Conservation (phyloP, 2,329 filamentous ascomycete genomes). For the Aspergillus aculeatinus region DNA sequence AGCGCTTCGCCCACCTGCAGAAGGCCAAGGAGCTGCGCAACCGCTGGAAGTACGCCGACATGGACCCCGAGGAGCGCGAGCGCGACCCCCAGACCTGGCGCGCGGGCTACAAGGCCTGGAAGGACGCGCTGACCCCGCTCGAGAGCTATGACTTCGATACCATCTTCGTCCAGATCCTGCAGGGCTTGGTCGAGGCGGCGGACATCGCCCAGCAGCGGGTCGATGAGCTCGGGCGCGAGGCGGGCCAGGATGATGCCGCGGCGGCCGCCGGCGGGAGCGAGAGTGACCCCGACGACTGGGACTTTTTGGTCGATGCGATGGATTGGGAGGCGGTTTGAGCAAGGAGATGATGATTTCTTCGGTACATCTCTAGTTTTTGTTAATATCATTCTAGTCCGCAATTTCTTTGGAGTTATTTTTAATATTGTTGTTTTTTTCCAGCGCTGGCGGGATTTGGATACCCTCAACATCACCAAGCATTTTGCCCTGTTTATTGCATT, state of each 20-base stretch:
- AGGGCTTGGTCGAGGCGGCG: slow-evolving; percentile 60
- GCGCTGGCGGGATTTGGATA: no score
- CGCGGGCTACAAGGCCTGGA: slow-evolving; percentile 22
- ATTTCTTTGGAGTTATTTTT: no score
- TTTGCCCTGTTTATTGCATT: no score
- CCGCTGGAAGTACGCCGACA: slow-evolving; percentile 68
- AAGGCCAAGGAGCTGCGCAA: slow-evolving; percentile 70
- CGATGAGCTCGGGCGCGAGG: slow-evolving; percentile 14
- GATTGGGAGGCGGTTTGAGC: neutral
- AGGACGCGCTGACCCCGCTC: slow-evolving; percentile 41
- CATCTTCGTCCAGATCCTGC: slow-evolving; percentile 59
- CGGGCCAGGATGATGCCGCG: neutral
- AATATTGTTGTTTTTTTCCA: no score
- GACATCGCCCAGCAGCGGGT: slow-evolving; percentile 52
- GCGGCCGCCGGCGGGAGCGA: neutral
- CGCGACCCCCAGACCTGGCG: slow-evolving; percentile 13
- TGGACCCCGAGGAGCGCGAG: slow-evolving; percentile 33
- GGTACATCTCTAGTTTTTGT: no score
- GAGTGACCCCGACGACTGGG: neutral
- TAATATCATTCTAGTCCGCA: no score
- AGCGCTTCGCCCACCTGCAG: slow-evolving; percentile 59
- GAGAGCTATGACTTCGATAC: slow-evolving; percentile 61
- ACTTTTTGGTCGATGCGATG: neutral
- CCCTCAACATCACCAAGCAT: no score
- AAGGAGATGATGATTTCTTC: no score